Conservation (phyloP, 441 rosid genomes). For the Cnidoscolus chayamansa region DNA sequence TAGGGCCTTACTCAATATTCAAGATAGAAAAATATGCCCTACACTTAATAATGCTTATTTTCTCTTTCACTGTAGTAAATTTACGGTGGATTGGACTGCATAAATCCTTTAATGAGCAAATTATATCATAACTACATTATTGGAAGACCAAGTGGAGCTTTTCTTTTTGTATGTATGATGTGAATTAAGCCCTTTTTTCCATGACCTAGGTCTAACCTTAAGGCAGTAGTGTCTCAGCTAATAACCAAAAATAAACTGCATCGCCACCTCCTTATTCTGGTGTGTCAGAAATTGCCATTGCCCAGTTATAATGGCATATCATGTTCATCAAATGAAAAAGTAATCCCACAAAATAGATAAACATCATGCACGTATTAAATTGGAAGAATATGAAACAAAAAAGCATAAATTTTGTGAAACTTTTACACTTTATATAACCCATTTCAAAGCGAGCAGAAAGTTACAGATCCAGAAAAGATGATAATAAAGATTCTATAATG, state of each 20-base stretch:
- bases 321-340: neutral
- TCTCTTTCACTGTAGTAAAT: neutral
- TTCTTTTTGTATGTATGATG: neutral
- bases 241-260: neutral
- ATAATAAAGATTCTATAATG: constrained; percentile 34
- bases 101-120: neutral
- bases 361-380: neutral
- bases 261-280: neutral
- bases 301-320: neutral
- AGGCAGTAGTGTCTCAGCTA: neutral
- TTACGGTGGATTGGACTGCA: neutral
- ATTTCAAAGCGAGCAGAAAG: constrained; percentile 18
- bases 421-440: constrained; percentile 19
- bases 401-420: constrained; percentile 9
- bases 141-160: neutral
- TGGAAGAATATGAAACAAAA: neutral
- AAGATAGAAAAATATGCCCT: neutral
- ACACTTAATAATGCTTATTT: neutral
- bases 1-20: neutral
- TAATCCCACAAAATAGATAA: neutral
- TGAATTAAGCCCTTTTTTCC: neutral
- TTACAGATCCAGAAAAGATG: constrained; percentile 21
- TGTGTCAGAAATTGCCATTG: neutral
- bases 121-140: neutral
- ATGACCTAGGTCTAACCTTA: neutral